A percentile compares a stretch with the other conserved stretches of the same genome.
Conservation (phyloP, 208 protist genomes). For the Cochliopodium minus region DNA sequence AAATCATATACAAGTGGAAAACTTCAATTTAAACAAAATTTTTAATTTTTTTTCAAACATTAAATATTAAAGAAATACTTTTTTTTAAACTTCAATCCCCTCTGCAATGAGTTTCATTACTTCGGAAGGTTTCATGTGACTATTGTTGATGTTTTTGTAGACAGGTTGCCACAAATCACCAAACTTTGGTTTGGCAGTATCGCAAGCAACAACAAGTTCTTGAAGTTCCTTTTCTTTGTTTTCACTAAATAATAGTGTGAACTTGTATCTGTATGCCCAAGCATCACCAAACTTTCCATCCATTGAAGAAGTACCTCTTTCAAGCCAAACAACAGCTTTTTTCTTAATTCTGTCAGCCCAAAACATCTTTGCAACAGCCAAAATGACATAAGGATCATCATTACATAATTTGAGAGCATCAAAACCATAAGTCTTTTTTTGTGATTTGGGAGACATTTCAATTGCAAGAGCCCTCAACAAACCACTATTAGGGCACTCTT, state of each 20-base stretch:
- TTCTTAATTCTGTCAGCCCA: slow-evolving; percentile 51
- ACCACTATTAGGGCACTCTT: slow-evolving; percentile 51
- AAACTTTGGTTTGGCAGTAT: neutral
- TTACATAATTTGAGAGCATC: slow-evolving; percentile 57
- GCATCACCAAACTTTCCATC: slow-evolving; percentile 53
- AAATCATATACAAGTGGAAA: too few relatives aligned
- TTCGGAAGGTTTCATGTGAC: too few relatives aligned
- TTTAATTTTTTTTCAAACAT: too few relatives aligned
- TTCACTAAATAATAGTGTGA: slow-evolving; percentile 12
- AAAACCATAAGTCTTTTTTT: slow-evolving; percentile 32
- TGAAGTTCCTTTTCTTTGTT: neutral
- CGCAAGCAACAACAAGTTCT: neutral
- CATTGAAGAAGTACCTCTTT: slow-evolving; percentile 31
- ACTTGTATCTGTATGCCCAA: slow-evolving; percentile 58
- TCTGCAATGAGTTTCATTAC: too few relatives aligned
- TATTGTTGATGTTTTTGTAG: neutral
- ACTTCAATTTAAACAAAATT: too few relatives aligned
- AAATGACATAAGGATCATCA: slow-evolving; percentile 44
- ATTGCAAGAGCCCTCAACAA: slow-evolving; percentile 57
- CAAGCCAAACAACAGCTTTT: slow-evolving; percentile 50
- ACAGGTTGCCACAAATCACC: neutral
- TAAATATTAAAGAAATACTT: too few relatives aligned
- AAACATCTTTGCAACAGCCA: slow-evolving; percentile 44
- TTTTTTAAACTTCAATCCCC: too few relatives aligned
- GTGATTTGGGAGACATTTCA: slow-evolving; percentile 30